These are phyloP conservation scores for Fusarium protoensiforme DNA, from an alignment of 2,329 filamentous ascomycete species.

Conservation along the genomic window DNA sequence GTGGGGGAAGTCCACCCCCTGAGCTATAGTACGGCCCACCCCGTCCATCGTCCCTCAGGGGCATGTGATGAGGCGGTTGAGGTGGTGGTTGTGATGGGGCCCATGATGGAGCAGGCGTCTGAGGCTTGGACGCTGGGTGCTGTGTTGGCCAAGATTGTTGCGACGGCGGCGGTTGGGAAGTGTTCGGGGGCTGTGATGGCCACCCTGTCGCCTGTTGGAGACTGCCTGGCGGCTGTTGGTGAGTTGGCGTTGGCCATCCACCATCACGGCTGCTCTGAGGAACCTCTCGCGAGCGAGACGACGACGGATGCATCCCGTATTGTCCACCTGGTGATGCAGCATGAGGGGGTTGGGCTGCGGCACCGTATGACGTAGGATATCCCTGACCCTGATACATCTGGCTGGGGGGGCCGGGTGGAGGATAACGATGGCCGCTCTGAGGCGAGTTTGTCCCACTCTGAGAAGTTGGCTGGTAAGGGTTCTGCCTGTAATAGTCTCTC, in stretches of 20 bases:
- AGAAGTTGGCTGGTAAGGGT: constrained; percentile 49
- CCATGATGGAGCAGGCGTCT: constrained; percentile 49
- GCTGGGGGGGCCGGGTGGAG: constrained; percentile 52
- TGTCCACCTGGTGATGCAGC: constrained; percentile 66
- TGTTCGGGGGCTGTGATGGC: constrained; percentile 47
- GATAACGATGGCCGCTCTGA: constrained; percentile 60
- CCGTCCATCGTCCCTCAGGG: constrained; percentile 52
- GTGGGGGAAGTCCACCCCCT: constrained; percentile 37
- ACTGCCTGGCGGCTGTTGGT: constrained; percentile 35
- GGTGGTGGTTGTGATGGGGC: constrained; percentile 47
- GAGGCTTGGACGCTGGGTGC: constrained; percentile 48
- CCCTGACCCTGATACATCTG: constrained; percentile 58
- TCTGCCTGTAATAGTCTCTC: constrained; percentile 61
- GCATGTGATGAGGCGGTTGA: constrained; percentile 48
- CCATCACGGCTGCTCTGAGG: constrained; percentile 51
- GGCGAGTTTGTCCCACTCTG: constrained; percentile 57
- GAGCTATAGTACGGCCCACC: constrained; percentile 49
- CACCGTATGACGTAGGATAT: constrained; percentile 57
- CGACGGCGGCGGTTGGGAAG: constrained; percentile 46
- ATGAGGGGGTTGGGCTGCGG: constrained; percentile 50
- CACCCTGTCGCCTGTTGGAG: constrained; percentile 44
- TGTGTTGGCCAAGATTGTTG: constrained; percentile 50
- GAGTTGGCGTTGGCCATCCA: constrained; percentile 47
- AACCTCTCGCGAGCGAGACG: constrained; percentile 56
- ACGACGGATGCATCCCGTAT: constrained; percentile 61